Evolutionary conservation across 192 early-diverging fungal species (phyloP).

Genomic region (Kickxella alabastrina): DNA sequence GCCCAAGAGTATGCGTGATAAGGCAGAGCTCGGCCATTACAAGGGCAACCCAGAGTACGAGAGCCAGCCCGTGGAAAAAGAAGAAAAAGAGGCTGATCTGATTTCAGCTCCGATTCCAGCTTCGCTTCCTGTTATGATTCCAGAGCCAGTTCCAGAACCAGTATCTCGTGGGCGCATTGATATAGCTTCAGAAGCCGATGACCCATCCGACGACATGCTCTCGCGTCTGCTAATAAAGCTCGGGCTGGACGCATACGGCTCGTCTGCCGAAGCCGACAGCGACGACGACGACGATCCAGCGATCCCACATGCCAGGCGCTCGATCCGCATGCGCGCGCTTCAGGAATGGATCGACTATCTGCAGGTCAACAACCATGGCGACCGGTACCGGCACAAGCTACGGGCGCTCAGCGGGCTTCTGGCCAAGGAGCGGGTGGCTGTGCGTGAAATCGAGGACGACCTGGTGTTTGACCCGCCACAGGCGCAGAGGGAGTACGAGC

Average conservation of each 20-base stretch:
- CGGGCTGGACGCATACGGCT: not conserved
- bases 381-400: not conserved
- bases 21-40: constrained; percentile 12
- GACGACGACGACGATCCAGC: constrained; percentile 25
- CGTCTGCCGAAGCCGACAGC: constrained; percentile 2
- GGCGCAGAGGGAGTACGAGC: constrained; percentile 7
- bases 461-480: constrained; percentile 2
- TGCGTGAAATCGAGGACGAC: constrained; percentile 13
- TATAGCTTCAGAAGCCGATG: not conserved
- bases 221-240: not conserved
- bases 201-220: not conserved
- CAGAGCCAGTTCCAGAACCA: too few species aligned
- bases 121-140: too few species aligned
- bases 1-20: constrained; percentile 38
- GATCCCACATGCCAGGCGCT: constrained; percentile 3
- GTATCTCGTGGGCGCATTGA: not conserved
- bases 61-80: too few species aligned
- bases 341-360: constrained; percentile 7
- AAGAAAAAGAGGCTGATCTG: too few species aligned
- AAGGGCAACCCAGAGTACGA: not conserved
- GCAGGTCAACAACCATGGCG: constrained; percentile 4
- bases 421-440: not conserved
- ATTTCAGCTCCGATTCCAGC: too few species aligned
- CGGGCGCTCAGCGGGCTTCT: not conserved
- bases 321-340: constrained; percentile 6